Percentiles rank a stretch among this genome's conserved stretches.
Conservation (phyloP, 1,284 basidiomycete species). For the Apiotrichum akiyoshidainum region DNA sequence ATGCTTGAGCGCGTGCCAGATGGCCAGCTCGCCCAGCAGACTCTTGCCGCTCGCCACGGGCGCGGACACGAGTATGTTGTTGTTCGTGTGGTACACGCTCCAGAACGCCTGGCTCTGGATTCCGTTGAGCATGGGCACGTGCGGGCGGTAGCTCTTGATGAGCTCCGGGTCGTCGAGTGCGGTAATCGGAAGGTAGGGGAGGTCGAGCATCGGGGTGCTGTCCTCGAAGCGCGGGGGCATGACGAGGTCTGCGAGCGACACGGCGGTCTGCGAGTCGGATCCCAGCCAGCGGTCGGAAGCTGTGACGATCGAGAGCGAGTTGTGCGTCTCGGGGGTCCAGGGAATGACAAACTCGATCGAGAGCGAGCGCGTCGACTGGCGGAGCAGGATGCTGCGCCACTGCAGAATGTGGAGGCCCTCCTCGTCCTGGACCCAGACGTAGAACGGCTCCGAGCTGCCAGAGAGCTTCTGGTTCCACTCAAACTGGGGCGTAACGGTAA, state of each 20-base stretch:
- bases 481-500: conserved; percentile 68
- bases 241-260: conserved; percentile 66
- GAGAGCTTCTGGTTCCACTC: conserved; percentile 80
- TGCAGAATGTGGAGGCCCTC: conserved; percentile 79
- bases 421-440: conserved; percentile 92
- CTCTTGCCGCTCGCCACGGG: conserved; percentile 82
- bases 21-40: conserved; percentile 64
- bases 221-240: conserved; percentile 70
- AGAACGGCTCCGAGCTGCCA: conserved; percentile 79
- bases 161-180: conserved; percentile 57
- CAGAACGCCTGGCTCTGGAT: conserved; percentile 91
- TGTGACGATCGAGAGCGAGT: conserved; percentile 74
- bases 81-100: conserved; percentile 67
- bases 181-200: conserved; percentile 71
- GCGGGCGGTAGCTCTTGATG: conserved; percentile 54
- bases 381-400: conserved; percentile 67
- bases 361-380: conserved; percentile 61
- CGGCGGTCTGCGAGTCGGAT: conserved; percentile 69
- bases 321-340: conserved; percentile 60
- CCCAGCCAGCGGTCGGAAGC: conserved; percentile 94
- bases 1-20: conserved; percentile 58
- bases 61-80: conserved; percentile 74
- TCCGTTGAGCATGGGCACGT: conserved; percentile 66
- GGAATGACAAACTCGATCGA: conserved; percentile 79
- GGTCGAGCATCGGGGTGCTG: conserved; percentile 69